phyloP scores from a whole-genome alignment of 1,284 basidiomycete species.

The Trichosporon sp. region DNA sequence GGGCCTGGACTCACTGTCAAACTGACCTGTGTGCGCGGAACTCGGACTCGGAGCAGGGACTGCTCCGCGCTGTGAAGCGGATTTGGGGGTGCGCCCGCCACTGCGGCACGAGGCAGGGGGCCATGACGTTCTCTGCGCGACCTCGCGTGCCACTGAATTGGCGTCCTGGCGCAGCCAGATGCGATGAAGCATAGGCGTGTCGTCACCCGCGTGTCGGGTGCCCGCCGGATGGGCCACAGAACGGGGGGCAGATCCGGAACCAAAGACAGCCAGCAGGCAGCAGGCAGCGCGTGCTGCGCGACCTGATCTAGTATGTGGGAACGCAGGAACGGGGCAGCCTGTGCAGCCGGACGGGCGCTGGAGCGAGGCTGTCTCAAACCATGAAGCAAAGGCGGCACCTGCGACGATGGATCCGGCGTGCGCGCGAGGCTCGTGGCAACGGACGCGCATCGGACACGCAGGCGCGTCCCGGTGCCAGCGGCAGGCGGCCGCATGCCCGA shows the following conservation, averaged over 20 bases:
- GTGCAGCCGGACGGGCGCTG: not conserved
- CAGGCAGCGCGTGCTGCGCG: too few relatives aligned
- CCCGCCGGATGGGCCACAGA: not conserved
- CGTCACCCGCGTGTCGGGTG: not conserved
- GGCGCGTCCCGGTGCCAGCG: not conserved
- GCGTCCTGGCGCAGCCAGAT: too few relatives aligned
- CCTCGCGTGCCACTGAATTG: not conserved
- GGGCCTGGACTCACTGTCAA: not conserved
- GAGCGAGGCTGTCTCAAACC: not conserved
- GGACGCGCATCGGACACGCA: not conserved
- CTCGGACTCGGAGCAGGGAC: not conserved
- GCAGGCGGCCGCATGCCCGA: not conserved
- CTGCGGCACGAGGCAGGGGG: too few relatives aligned
- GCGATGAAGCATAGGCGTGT: not conserved
- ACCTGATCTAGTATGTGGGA: not conserved
- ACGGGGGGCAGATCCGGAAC: not conserved
- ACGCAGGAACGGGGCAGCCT: too few relatives aligned
- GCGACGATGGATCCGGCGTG: not conserved
- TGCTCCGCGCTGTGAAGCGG: too few relatives aligned
- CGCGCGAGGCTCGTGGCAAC: not conserved
- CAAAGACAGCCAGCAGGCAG: not conserved
- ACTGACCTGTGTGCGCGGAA: not conserved
- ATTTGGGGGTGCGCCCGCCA: not conserved
- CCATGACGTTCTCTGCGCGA: too few relatives aligned
- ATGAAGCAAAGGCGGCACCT: not conserved